A percentile compares a stretch with the other conserved stretches of the same genome.
phyloP scores from a whole-genome alignment of 2,329 filamentous ascomycete species.

The Aspergillus oerlinghausenensis region DNA sequence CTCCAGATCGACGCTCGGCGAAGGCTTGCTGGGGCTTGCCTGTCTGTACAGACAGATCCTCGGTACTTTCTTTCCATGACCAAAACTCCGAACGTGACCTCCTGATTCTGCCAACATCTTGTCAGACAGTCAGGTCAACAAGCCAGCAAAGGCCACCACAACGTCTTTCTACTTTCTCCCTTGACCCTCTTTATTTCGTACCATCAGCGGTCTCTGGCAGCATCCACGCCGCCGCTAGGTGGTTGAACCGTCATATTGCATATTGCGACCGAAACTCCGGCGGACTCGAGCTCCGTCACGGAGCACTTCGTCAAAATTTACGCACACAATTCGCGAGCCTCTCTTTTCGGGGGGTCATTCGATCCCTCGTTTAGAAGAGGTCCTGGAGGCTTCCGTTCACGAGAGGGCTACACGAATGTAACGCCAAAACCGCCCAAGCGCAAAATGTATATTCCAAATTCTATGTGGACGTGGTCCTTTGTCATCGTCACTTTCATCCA shows the following conservation, averaged over 20 bases:
- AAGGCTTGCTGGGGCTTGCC: neutral
- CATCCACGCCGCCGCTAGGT: slow-evolving; percentile 22
- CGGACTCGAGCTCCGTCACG: slow-evolving; percentile 34
- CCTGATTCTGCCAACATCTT: neutral
- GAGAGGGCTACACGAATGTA: slow-evolving; percentile 46
- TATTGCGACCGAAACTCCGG: slow-evolving; percentile 19
- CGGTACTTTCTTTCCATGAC: neutral
- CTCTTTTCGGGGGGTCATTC: slow-evolving; percentile 56
- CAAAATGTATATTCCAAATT: slow-evolving; percentile 72
- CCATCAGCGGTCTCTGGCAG: neutral
- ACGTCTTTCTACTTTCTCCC: neutral
- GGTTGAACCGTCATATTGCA: slow-evolving; percentile 32
- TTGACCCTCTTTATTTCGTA: neutral
- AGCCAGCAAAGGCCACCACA: neutral
- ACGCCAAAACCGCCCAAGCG: slow-evolving; percentile 28
- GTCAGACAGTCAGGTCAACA: neutral
- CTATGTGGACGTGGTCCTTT: slow-evolving; percentile 85
- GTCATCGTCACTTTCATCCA: slow-evolving; percentile 69
- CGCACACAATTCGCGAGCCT: slow-evolving; percentile 53
- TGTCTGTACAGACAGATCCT: neutral
- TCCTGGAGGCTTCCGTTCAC: slow-evolving; percentile 47
- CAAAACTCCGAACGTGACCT: neutral
- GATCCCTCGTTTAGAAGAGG: slow-evolving; percentile 48
- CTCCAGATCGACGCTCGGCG: neutral
- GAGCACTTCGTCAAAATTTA: slow-evolving; percentile 50